A percentile compares a stretch with the other conserved stretches of the same genome.
These are phyloP conservation scores for Anethum foeniculum DNA, from an alignment of 140 eudicot species.

Conservation along the genomic window DNA sequence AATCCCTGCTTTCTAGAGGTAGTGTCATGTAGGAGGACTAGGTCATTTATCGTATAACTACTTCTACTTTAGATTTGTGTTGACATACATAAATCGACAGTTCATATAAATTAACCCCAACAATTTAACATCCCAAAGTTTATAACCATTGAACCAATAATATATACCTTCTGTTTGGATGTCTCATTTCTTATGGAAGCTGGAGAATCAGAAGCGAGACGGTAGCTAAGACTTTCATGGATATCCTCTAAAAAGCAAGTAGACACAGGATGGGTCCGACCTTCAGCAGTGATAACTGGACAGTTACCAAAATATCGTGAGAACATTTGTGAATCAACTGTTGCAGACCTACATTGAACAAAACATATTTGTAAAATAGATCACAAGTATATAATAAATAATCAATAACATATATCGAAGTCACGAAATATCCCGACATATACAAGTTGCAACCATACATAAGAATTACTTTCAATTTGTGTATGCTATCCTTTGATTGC, in stretches of 20 bases:
- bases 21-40: neutral
- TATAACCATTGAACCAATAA: neutral
- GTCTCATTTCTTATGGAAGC: slow-evolving; percentile 51
- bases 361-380: neutral
- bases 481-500: slow-evolving; percentile 46
- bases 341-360: slow-evolving; percentile 64
- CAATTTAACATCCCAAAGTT: neutral
- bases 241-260: slow-evolving; percentile 80
- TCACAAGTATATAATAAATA: neutral
- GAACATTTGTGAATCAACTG: slow-evolving; percentile 81
- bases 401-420: neutral
- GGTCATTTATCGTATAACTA: neutral
- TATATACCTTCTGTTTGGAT: slow-evolving; percentile 48
- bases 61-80: neutral
- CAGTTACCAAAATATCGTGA: slow-evolving; percentile 83
- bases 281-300: slow-evolving; percentile 93
- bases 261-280: slow-evolving; percentile 90
- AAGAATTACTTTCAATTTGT: slow-evolving; percentile 76
- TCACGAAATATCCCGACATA: neutral
- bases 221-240: slow-evolving; percentile 56
- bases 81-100: neutral
- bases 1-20: neutral
- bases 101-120: neutral
- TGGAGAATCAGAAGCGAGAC: slow-evolving; percentile 79
- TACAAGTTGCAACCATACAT: slow-evolving; percentile 50